Evolutionary conservation across 257 asterid genomes (phyloP), one percentile per base, ranked within the genome.

Genomic region (Voacanga thouarsii): DNA sequence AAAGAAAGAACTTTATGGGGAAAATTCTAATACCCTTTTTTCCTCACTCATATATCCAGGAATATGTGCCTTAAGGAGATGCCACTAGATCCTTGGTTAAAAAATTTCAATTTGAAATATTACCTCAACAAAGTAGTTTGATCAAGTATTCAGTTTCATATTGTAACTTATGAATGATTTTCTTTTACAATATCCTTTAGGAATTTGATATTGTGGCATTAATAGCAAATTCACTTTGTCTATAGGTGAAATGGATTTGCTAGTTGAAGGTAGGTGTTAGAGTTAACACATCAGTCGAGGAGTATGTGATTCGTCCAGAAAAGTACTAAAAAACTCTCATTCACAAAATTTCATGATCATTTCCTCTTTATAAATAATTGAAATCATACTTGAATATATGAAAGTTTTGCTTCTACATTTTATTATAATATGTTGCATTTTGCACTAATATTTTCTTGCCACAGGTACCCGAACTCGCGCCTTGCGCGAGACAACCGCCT

Each of bases 231-330:
- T 82, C 24, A 33, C 50, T 84, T 33, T 61, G 69, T 76, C 71
- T 49, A 71, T 88, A 96, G 98, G 97, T 80, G 99, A 96, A 84
- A 92, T 96, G 99, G 97, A 98, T 78, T 81, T 96, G 79, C 82
- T 96, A 77, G 80, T 90, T 19, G 99, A 96, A 84, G 99, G 99
- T 65, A 47, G 93, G 84, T 15, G 85, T 80, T 37, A 98, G 99
- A 80, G 97, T 94, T 8, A 97, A 93, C 2, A 89, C 96, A n/a
- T 84, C 97, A 45, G 87, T 96, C 4, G 98, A 96, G 81, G 97
- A 93, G 82, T 96, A 96, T 72, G 82, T 93, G 81, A 93, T 96
- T 39, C 86, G 89, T 61, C 93, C 97, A 11, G 98, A 93, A n/a
- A n/a, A n/a, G n/a, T n/a, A n/a, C n/a, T n/a, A n/a, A n/a, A n/a